Conservation (phyloP, 1,284 basidiomycete genomes). For the Fomitopsis palustris region DNA sequence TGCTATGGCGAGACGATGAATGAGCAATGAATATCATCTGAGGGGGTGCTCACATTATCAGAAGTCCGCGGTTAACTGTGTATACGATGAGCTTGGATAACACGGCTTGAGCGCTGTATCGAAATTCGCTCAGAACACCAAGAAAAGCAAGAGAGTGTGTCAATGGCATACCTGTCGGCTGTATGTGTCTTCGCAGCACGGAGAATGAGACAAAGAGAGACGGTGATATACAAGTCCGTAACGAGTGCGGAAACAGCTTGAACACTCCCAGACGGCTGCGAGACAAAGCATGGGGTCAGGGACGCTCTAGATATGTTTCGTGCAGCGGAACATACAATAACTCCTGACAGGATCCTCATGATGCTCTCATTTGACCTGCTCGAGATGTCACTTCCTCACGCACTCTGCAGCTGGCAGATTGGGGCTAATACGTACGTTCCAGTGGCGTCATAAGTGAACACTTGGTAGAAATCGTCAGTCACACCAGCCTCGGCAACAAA, state of each 20-base stretch:
- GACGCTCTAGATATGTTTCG: too few species aligned
- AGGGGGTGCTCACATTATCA: neutral
- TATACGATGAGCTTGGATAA: neutral
- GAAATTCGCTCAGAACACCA: too few species aligned
- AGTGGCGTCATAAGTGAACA: neutral
- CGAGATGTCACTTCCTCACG: neutral
- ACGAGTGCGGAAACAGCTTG: neutral
- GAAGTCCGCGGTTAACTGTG: neutral
- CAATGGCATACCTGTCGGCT: neutral
- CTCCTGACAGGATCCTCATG: neutral
- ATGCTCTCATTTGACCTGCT: neutral
- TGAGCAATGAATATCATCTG: neutral
- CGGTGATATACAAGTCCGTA: neutral
- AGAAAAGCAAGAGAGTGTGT: neutral
- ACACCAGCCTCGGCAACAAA: neutral
- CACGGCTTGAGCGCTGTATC: neutral
- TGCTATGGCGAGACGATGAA: neutral
- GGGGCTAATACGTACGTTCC: neutral
- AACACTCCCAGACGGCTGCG: neutral
- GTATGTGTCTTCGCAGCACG: neutral
- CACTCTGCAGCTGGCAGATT: neutral
- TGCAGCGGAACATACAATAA: neutral
- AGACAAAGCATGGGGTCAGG: neutral
- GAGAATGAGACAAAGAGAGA: neutral
- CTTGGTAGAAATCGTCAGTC: neutral